Percentiles rank a stretch among this genome's conserved stretches.
Conservation (phyloP, 2,329 filamentous ascomycete species). For the Calonectria crousiana region DNA sequence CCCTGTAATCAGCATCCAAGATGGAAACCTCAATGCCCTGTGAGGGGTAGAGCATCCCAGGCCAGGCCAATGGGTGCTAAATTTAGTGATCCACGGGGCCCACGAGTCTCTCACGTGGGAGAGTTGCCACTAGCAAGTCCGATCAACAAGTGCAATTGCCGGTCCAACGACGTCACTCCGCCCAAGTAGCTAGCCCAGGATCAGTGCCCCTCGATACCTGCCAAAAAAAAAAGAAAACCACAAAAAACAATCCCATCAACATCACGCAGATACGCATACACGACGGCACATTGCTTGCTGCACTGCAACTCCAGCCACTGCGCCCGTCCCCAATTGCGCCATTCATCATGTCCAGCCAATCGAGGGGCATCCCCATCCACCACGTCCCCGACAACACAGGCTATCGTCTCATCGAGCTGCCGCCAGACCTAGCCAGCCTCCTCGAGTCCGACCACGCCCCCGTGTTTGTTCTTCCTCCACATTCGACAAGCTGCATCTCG, state of each 20-base stretch:
- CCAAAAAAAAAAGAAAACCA: neutral
- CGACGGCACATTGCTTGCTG: neutral
- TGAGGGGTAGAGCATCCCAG: slow-evolving; percentile 9
- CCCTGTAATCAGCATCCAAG: slow-evolving; percentile 9
- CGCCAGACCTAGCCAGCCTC: slow-evolving; percentile 67
- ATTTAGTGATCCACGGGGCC: slow-evolving; percentile 16
- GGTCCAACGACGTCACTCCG: slow-evolving; percentile 26
- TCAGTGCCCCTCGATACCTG: neutral
- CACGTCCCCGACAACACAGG: slow-evolving; percentile 61
- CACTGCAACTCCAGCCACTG: neutral
- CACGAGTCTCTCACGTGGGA: slow-evolving; percentile 12
- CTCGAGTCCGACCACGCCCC: slow-evolving; percentile 67
- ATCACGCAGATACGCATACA: slow-evolving; percentile 1
- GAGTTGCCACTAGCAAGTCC: neutral
- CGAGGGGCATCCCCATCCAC: slow-evolving; percentile 62
- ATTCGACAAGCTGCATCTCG: neutral
- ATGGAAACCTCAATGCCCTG: neutral
- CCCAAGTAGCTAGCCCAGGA: neutral
- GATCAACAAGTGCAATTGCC: slow-evolving; percentile 8
- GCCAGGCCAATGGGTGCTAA: slow-evolving; percentile 10
- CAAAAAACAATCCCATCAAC: neutral
- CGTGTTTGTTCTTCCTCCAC: slow-evolving; percentile 54
- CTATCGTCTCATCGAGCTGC: slow-evolving; percentile 73
- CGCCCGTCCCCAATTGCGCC: neutral
- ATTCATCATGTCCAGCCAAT: slow-evolving; percentile 59